Conservation (phyloP, 352 stramenopile genomes). For the Globisporangium spinosum region DNA sequence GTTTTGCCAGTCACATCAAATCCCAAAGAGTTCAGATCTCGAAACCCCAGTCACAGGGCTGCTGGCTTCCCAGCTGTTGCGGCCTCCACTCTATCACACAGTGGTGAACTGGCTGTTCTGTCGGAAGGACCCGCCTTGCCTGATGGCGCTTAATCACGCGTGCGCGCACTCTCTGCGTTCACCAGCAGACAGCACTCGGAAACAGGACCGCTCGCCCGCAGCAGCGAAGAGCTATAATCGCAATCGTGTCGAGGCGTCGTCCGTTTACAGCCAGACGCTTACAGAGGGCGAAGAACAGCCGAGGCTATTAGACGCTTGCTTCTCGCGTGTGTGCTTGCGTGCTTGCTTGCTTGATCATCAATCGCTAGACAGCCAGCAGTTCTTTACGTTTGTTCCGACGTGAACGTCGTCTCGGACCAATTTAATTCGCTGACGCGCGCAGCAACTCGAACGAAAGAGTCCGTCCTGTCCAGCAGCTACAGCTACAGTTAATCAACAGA, state of each 20-base stretch:
- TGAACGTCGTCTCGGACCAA: neutral
- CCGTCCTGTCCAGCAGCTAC: neutral
- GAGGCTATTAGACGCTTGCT: neutral
- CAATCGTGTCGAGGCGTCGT: neutral
- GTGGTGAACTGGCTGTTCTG: slow-evolving; percentile 7
- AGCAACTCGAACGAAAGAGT: slow-evolving; percentile 3
- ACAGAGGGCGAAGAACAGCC: neutral
- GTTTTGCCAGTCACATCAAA: neutral
- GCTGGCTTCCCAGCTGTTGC: neutral
- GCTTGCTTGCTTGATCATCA: neutral
- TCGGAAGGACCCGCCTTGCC: neutral
- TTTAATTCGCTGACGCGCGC: neutral
- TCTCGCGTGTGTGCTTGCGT: neutral
- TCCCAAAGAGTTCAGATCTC: neutral
- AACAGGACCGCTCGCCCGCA: slow-evolving; percentile 4
- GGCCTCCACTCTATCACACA: neutral
- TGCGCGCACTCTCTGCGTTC: neutral
- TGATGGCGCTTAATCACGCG: slow-evolving; percentile 4
- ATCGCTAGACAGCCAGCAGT: neutral
- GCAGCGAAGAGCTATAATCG: neutral
- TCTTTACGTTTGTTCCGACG: neutral
- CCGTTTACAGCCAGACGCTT: neutral
- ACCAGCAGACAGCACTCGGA: neutral
- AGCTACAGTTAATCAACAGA: neutral
- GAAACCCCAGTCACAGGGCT: neutral